Base-by-base conservation (phyloP, 2,329 filamentous ascomycete genomes). In the Sporothrix pallida region DNA sequence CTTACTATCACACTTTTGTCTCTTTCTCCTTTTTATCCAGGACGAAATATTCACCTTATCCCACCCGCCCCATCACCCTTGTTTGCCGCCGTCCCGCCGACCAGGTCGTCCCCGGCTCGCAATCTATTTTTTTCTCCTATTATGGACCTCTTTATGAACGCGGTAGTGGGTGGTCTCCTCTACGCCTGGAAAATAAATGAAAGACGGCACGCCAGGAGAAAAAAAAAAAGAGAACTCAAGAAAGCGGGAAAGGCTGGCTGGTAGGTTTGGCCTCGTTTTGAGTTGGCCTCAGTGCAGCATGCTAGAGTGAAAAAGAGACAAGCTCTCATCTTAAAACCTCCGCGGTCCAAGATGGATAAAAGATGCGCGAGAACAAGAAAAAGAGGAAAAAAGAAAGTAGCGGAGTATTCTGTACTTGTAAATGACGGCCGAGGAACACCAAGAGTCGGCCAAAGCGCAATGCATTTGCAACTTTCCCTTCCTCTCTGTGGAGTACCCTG, bases 81-180 rank as follows among this genome's bases (percentile, higher is more conserved):
- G 60, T 37, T 37, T 68, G 44, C 44, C 9, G 46, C 46, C 46
- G 67, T 44, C 67, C 50, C 37, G 52, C 23, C 52, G 52, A 70
- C 68, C 52, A 70, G 68, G 68, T 70, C 50, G 67, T 58, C 50
- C 31, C 68, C 31, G n/a, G 50, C 26, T 46, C 17, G 46, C 68
- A 26, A 70, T 70, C n/a, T 56, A 56, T 37, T 37, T 52, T 8
- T 12, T 15, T 26, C 20, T 37, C 31, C 31, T 37, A 6, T 37
- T 37, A 37, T 37, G 31, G 31, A 37, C 31, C 31, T 37, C 31
- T 37, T n/a, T 23, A 44, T 20, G 31, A 8, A 5, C 31, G 48
- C 48, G 50, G 67, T 70, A 56, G 26, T 54, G 67, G 46, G 7
- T 67, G 62, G n/a, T 37, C 62, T n/a, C 26, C 37, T 63, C n/a